Conservation (phyloP, 345 rosid species). For the Eucalyptus albens region DNA sequence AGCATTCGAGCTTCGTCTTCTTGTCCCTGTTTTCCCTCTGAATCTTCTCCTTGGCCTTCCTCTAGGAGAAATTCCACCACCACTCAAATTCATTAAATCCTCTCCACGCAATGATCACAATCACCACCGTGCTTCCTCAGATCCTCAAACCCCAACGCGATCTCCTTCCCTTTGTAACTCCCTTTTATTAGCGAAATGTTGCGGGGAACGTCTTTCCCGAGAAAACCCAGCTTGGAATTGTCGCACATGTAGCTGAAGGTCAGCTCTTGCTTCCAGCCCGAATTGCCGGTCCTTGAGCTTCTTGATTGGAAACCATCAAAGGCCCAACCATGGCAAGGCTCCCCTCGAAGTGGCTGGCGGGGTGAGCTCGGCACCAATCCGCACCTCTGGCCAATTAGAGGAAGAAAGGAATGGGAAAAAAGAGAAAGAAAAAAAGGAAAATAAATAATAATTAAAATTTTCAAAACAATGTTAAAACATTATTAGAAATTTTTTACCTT, state of each 20-base stretch:
- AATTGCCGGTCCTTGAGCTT: background rate
- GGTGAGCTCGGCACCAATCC: no score
- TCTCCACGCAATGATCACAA: slow-evolving; percentile 69
- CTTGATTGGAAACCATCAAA: no score
- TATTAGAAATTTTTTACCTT: no score
- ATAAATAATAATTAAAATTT: no score
- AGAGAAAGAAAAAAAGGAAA: no score
- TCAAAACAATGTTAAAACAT: no score
- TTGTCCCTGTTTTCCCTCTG: slow-evolving; percentile 35
- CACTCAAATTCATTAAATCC: slow-evolving; percentile 78
- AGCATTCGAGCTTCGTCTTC: slow-evolving; percentile 46
- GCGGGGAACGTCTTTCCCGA: background rate
- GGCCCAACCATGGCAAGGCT: no score
- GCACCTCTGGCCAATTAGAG: no score
- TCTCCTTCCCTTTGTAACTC: slow-evolving; percentile 61
- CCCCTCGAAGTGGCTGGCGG: no score
- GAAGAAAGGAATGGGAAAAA: no score
- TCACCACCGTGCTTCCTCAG: slow-evolving; percentile 5
- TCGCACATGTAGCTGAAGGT: slow-evolving; percentile 81
- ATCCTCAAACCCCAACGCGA: slow-evolving; percentile 22
- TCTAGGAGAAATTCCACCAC: slow-evolving; percentile 32
- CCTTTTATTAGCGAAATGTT: background rate
- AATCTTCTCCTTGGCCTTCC: slow-evolving; percentile 25
- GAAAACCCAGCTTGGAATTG: slow-evolving; percentile 22
- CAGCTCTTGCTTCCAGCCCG: slow-evolving; percentile 35